Conservation (phyloP, 2,329 filamentous ascomycete species). For the Phyllosticta citrichinensis region DNA sequence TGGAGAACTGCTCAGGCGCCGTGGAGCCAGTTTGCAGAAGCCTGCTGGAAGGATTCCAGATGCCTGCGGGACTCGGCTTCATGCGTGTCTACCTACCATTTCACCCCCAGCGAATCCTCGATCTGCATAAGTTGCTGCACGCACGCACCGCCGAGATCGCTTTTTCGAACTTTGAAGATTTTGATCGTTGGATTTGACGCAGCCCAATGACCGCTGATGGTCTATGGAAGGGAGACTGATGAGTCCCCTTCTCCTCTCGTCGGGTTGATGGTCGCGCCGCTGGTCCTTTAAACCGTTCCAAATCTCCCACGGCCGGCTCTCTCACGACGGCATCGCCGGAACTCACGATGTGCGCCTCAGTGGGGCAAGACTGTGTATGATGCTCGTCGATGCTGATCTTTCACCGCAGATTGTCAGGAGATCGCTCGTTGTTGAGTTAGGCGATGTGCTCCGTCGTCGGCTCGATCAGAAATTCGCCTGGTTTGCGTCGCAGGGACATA, state of each 20-base stretch:
- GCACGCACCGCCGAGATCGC: background rate
- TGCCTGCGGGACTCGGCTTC: background rate
- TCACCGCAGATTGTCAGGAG: background rate
- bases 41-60: background rate
- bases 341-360: background rate
- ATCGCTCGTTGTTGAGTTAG: background rate
- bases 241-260: background rate
- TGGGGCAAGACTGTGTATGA: background rate
- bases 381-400: background rate
- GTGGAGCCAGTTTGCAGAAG: background rate
- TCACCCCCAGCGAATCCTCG: background rate
- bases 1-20: background rate
- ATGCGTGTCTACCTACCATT: background rate
- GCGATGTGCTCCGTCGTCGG: too few relatives aligned
- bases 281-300: background rate
- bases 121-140: background rate
- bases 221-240: background rate
- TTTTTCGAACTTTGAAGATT: background rate
- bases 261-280: background rate
- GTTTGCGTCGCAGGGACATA: too few relatives aligned
- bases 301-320: background rate
- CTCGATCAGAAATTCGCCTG: too few relatives aligned
- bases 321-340: background rate
- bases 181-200: background rate
- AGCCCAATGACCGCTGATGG: background rate